Base-by-base conservation (phyloP, 257 asterid genomes). In the Apocynum venetum region DNA sequence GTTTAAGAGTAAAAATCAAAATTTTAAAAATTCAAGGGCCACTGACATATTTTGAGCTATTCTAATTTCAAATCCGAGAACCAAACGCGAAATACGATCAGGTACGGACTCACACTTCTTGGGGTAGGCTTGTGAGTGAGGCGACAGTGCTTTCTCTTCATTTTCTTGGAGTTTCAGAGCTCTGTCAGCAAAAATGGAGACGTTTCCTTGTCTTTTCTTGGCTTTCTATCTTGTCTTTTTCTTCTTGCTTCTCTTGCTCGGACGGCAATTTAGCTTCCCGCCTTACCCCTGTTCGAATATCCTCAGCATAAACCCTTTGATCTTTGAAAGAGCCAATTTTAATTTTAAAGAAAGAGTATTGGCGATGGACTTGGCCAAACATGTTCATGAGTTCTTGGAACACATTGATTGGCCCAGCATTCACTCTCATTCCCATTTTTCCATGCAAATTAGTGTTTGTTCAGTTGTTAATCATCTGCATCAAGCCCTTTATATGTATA, bases 401-500 rank as follows among this genome's bases (percentile, higher is more conserved):
- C n/a, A 40, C n/a, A 40, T 12, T 40, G 71, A 66, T 66, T 66
- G 71, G 71, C 25, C 25, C 71, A 15, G 47, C 49, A 66, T 20
- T 66, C 71, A 40, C 71, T 66, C 71, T 66, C 71, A 66, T 1
- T 31, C 68, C 68, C 17, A 67, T 41, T 40, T 17, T 41, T 51
- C n/a, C 51, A 67, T 40, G 51, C 49, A 67, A 67, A 40, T 40
- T 67, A 6, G 35, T 67, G 51, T 14, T 17, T 38, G 19, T 11
- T 63, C 68, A 9, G 43, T 13, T n/a, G 49, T 40, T 66, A 20
- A 66, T 66, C 49, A 19, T 46, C 59, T 47, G 55, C 43, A 11
- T 59, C 15, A 43, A 61, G 63, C 1, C 80, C 46, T 71, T n/a
- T 70, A 81, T 73, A 77, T 77, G 73, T 74, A 51, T 48, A 61